phyloP scores from a whole-genome alignment of 2,329 filamentous ascomycete species.

The Helotiales sp. region DNA sequence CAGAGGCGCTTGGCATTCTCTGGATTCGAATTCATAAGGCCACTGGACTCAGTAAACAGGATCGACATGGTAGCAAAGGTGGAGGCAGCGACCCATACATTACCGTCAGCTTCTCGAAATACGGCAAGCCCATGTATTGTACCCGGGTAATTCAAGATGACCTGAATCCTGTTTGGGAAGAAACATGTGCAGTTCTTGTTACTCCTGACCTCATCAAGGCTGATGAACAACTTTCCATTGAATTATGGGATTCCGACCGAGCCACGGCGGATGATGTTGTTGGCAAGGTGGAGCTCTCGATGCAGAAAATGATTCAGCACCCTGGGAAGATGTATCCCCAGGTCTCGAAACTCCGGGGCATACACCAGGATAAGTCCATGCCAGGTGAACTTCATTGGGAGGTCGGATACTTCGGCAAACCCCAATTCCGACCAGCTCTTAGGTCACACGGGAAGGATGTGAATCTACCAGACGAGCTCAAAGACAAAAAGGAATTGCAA shows the following conservation, averaged over 20 bases:
- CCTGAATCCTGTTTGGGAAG: constrained; percentile 90
- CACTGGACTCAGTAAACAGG: constrained; percentile 87
- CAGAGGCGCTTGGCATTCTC: constrained; percentile 82
- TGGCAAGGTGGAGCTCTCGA: constrained; percentile 90
- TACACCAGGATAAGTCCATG: constrained; percentile 86
- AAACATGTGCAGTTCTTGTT: constrained; percentile 83
- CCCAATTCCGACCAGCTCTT: constrained; percentile 81
- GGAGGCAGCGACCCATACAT: constrained; percentile 96
- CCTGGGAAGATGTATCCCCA: constrained; percentile 93
- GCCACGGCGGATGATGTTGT: constrained; percentile 93
- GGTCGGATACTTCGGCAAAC: constrained; percentile 92
- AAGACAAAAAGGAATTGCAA: constrained; percentile 77
- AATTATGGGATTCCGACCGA: constrained; percentile 95
- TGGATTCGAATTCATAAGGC: constrained; percentile 93
- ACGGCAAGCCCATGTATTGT: constrained; percentile 96
- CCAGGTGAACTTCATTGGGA: constrained; percentile 95
- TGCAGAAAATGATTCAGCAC: constrained; percentile 94
- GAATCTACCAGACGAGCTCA: constrained; percentile 73
- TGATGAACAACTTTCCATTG: constrained; percentile 89
- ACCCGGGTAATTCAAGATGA: constrained; percentile 95
- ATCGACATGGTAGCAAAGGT: constrained; percentile 77
- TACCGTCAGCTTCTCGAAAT: constrained; percentile 93
- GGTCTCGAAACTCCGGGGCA: constrained; percentile 79
- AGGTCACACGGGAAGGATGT: constrained; percentile 86
- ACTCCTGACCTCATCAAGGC: constrained; percentile 90